Conservation (phyloP, 306 rosid genomes). For the Chamaecrista fasciculata region DNA sequence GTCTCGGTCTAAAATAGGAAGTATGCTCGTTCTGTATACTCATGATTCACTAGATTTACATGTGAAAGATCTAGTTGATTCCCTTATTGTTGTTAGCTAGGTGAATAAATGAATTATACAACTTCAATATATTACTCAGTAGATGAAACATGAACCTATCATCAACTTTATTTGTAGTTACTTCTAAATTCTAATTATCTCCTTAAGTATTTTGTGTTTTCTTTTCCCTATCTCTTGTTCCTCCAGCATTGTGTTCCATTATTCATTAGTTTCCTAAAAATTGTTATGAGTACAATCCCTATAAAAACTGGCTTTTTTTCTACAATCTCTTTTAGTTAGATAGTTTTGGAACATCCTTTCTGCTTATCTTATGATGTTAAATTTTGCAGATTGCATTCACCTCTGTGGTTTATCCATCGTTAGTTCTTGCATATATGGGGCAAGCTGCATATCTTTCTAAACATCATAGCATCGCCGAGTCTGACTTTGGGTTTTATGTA, state of each 20-base stretch:
- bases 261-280: neutral
- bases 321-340: neutral
- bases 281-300: neutral
- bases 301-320: neutral
- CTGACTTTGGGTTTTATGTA: conserved; percentile 70
- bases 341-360: neutral
- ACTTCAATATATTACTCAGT: too few relatives aligned
- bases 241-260: neutral
- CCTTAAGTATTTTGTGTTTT: neutral
- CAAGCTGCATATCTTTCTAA: conserved; percentile 91
- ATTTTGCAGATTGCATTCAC: conserved; percentile 92
- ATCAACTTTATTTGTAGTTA: too few relatives aligned
- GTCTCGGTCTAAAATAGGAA: neutral
- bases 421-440: conserved; percentile 96
- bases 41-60: neutral
- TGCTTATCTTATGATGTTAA: conserved; percentile 29
- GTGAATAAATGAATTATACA: neutral
- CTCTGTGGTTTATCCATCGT: conserved; percentile 84
- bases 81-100: neutral
- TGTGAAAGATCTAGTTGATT: neutral
- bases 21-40: neutral
- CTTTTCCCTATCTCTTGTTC: neutral
- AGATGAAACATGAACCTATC: neutral
- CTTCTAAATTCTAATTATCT: too few relatives aligned
- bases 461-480: conserved; percentile 40